Base-by-base conservation (phyloP, 2,329 filamentous ascomycete species). In the Venturia aucupariae region DNA sequence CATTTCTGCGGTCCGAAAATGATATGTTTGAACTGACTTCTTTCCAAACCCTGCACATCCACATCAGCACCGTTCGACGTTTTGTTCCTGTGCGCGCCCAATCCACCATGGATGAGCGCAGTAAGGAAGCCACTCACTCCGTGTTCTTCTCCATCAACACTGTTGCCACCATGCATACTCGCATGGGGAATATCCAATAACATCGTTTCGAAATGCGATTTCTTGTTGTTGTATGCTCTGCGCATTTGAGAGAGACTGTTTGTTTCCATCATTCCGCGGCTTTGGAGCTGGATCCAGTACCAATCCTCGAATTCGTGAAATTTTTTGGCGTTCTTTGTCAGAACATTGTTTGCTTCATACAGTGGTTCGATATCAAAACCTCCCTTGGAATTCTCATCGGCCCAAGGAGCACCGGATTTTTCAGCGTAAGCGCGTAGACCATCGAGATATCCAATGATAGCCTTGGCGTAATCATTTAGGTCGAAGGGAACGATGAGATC, bases 21-120 rank as follows among this genome's bases (percentile, higher is more conserved):
- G 71, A 95, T 83, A 75, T 97, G 94, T 75, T 95, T 96, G 81
- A 92, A 99, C 76, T 97, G 94, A 5, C 89, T 90, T 68, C 93
- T 87, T 70, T 90, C 90, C 46, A 90, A 90, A 4, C 96, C 83
- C 73, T 75, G 61, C 63, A 22, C 64, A 4, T 15, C 60, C 7
- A 19, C 51, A 27, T 48, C 61, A 70, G 61, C 44, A 54, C 35
- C 38, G 17, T 32, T 46, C 68, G 67, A 57, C 65, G 30, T 66
- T 48, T n/a, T 27, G 15, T 42, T 60, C 8, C 38, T 57, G 44
- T 63, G 41, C n/a, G 51, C 62, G 24, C 46, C 30, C 44, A 63
- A 22, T 32, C 62, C 62, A 39, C 62, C 62, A 19, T 63, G 46
- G 48, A 63, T 63, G 46, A 63, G 62, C 46, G 59, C 32, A 59